phyloP scores from a whole-genome alignment of 768 basidiomycete species.

The Amylocystis lapponica region DNA sequence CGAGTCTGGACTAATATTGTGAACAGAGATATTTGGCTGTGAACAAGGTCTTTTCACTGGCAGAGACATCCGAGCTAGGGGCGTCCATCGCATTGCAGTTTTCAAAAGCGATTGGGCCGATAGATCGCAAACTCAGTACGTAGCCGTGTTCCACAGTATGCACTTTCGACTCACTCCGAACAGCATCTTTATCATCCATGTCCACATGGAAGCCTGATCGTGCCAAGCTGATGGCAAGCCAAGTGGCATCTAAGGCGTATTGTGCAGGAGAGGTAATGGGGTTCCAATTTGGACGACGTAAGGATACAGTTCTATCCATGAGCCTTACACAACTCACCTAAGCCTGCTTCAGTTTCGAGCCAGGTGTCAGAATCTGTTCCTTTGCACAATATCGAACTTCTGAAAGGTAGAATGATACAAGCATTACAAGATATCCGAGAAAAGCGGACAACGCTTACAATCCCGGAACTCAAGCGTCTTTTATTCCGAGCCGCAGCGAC shows the following conservation, averaged over 20 bases:
- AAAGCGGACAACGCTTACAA: constrained; percentile 67
- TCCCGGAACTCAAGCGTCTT: constrained; percentile 79
- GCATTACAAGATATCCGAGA: constrained; percentile 63
- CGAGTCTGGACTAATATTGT: not conserved
- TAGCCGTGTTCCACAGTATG: not conserved
- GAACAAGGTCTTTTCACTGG: constrained; percentile 60
- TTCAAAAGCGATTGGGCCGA: constrained; percentile 73
- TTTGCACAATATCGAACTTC: constrained; percentile 51
- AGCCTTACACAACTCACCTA: not conserved
- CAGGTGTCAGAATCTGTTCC: constrained; percentile 46
- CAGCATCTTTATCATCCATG: constrained; percentile 50
- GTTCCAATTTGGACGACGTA: constrained; percentile 59
- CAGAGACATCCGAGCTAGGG: constrained; percentile 82
- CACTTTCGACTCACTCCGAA: not conserved
- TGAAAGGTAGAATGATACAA: constrained; percentile 62
- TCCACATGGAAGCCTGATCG: constrained; percentile 73
- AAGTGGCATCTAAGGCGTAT: constrained; percentile 88
- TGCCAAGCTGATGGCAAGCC: constrained; percentile 74
- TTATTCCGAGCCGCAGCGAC: constrained; percentile 84
- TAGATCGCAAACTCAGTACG: constrained; percentile 72
- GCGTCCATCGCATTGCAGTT: constrained; percentile 86
- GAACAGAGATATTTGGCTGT: constrained; percentile 81
- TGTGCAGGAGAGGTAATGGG: constrained; percentile 85
- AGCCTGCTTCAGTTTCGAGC: not conserved
- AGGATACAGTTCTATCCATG: constrained; percentile 43